A percentile compares a stretch with the other conserved stretches of the same genome.
These are phyloP conservation scores for Nitzschia sp. DNA, from an alignment of 108 stramenopile genomes.

Conservation along the genomic window DNA sequence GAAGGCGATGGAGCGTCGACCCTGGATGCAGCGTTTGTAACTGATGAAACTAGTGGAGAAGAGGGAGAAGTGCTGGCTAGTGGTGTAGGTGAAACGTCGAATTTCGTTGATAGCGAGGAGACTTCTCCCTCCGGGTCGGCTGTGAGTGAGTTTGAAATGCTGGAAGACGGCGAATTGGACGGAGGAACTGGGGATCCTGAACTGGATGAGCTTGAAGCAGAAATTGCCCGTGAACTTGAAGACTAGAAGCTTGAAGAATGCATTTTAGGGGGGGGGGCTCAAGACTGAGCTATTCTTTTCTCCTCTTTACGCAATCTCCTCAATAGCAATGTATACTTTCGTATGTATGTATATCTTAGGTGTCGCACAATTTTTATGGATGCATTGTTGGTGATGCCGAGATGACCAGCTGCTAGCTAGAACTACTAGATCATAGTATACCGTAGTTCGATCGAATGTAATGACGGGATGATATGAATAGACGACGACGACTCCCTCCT, in stretches of 20 bases:
- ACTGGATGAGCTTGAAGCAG: conserved; percentile 85
- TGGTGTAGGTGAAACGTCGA: not conserved
- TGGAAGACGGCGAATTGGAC: conserved; percentile 46
- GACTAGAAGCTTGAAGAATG: conserved; percentile 52
- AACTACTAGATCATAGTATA: too few species aligned
- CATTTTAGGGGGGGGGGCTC: too few species aligned
- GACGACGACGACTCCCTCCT: too few species aligned
- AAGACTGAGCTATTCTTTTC: too few species aligned
- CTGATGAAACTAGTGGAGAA: conserved; percentile 1
- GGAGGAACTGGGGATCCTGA: conserved; percentile 43
- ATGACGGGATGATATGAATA: too few species aligned
- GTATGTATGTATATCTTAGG: too few species aligned
- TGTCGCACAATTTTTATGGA: too few species aligned
- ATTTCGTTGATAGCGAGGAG: conserved; percentile 7
- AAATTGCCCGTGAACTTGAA: conserved; percentile 81
- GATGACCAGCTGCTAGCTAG: too few species aligned
- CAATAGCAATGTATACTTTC: too few species aligned
- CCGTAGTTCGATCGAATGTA: too few species aligned
- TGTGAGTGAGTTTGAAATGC: conserved; percentile 42
- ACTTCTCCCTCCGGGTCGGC: not conserved
- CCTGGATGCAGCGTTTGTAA: not conserved
- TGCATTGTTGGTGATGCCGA: too few species aligned
- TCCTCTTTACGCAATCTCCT: too few species aligned
- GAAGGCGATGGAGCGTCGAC: not conserved
- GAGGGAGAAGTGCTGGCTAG: not conserved